phyloP scores from a whole-genome alignment of 2,329 filamentous ascomycete genomes.

The Fusarium torreyae region DNA sequence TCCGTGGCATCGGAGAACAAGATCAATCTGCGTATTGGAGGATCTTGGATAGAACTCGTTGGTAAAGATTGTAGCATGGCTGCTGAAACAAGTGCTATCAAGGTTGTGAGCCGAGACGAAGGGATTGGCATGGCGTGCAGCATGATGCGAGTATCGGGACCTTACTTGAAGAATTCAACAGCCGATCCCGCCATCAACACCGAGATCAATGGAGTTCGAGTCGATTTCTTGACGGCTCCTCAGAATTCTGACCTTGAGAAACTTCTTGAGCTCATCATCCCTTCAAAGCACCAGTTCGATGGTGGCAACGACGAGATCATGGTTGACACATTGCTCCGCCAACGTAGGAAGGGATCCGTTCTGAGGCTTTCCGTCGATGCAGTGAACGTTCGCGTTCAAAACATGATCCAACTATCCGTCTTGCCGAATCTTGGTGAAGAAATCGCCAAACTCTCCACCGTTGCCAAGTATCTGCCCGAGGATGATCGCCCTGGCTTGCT shows the following conservation, averaged over 20 bases:
- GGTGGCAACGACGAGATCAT: constrained; percentile 93
- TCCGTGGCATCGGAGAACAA: constrained; percentile 72
- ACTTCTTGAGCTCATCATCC: constrained; percentile 88
- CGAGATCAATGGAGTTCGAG: constrained; percentile 75
- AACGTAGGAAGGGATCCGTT: constrained; percentile 88
- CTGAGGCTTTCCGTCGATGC: constrained; percentile 78
- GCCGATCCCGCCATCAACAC: constrained; percentile 73
- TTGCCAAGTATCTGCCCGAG: constrained; percentile 95
- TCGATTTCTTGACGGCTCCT: constrained; percentile 81
- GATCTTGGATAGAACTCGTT: constrained; percentile 81
- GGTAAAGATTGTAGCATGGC: constrained; percentile 83
- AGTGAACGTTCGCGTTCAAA: constrained; percentile 73
- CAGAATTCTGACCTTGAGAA: constrained; percentile 85
- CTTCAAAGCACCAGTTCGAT: constrained; percentile 89
- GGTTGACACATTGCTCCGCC: constrained; percentile 89
- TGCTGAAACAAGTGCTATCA: constrained; percentile 85
- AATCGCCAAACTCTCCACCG: constrained; percentile 83
- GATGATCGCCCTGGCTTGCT: constrained; percentile 93
- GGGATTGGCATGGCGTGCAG: constrained; percentile 81
- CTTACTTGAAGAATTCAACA: constrained; percentile 68
- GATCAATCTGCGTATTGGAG: constrained; percentile 82
- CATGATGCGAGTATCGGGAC: constrained; percentile 81
- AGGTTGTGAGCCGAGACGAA: constrained; percentile 81
- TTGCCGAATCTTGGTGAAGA: constrained; percentile 83
- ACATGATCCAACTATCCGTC: constrained; percentile 75